phyloP scores from a whole-genome alignment of 31 red algal species.

The Odonthalia washingtoniensis region DNA sequence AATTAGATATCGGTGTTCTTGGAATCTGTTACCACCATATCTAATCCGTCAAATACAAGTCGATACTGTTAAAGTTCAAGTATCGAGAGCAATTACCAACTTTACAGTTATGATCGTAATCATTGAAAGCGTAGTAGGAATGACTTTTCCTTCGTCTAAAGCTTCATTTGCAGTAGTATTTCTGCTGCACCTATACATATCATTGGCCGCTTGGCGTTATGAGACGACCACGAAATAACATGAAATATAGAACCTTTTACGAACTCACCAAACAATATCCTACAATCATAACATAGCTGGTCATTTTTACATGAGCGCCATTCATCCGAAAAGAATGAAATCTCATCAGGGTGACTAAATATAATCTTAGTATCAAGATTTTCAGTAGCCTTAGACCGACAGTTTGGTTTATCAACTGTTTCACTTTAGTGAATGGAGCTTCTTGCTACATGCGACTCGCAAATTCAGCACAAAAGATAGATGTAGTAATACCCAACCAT shows the following conservation, averaged over 20 bases:
- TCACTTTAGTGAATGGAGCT: background rate
- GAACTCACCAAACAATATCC: background rate
- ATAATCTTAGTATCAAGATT: background rate
- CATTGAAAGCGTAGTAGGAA: too few relatives aligned
- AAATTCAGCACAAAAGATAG: background rate
- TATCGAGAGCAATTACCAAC: too few relatives aligned
- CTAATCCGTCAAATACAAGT: too few relatives aligned
- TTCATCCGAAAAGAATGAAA: slow-evolving; percentile 9
- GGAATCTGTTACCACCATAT: too few relatives aligned
- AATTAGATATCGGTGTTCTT: too few relatives aligned
- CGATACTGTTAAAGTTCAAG: too few relatives aligned
- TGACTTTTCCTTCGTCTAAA: slow-evolving; percentile 20
- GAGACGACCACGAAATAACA: slow-evolving; percentile 2
- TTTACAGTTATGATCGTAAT: too few relatives aligned
- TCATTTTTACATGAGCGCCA: background rate
- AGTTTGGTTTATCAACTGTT: background rate
- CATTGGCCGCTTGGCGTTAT: slow-evolving; percentile 6
- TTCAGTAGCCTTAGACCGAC: background rate
- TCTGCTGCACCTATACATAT: slow-evolving; percentile 1
- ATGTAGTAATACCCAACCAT: slow-evolving; percentile 13
- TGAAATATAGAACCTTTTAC: background rate
- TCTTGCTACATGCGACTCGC: slow-evolving; percentile 5
- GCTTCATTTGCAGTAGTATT: slow-evolving; percentile 9
- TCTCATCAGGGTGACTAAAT: background rate
- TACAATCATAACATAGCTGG: slow-evolving; percentile 2